These are phyloP conservation scores for Tylopilus vinaceipallidus DNA, from an alignment of 768 basidiomycete genomes.

Conservation along the genomic window DNA sequence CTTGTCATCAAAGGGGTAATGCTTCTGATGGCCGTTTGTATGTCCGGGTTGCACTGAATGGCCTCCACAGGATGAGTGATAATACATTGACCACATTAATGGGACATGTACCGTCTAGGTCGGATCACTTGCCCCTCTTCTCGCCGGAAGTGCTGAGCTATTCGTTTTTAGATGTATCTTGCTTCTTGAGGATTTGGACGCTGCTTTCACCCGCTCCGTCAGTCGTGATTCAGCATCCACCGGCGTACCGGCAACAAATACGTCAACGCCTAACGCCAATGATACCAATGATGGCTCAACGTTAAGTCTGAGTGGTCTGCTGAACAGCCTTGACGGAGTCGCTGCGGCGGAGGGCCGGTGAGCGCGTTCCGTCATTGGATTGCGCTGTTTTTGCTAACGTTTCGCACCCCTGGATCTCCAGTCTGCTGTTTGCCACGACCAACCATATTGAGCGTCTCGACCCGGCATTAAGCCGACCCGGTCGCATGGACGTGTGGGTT, in stretches of 20 bases:
- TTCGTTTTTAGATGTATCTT: slow-evolving; percentile 68
- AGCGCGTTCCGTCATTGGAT: slow-evolving; percentile 37
- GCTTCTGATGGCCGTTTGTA: slow-evolving; percentile 4
- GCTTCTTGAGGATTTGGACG: slow-evolving; percentile 91
- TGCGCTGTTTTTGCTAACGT: slow-evolving; percentile 17
- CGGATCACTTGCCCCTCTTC: slow-evolving; percentile 11
- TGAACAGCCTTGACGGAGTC: slow-evolving; percentile 85
- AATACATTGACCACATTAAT: slow-evolving; percentile 84
- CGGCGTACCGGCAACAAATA: slow-evolving; percentile 57
- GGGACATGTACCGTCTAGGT: slow-evolving; percentile 87
- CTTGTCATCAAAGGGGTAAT: slow-evolving; percentile 82
- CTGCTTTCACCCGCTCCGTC: slow-evolving; percentile 85
- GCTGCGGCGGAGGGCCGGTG: slow-evolving; percentile 85
- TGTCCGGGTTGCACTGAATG: slow-evolving; percentile 9
- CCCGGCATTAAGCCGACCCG: slow-evolving; percentile 82
- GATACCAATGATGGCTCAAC: slow-evolving; percentile 75
- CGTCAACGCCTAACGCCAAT: slow-evolving; percentile 40
- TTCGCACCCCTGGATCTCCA: slow-evolving; percentile 29
- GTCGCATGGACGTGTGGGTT: slow-evolving; percentile 91
- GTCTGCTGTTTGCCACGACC: slow-evolving; percentile 86
- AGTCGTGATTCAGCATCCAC: slow-evolving; percentile 80
- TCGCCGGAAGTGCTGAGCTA: slow-evolving; percentile 14
- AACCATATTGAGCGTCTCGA: slow-evolving; percentile 94
- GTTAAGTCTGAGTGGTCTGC: slow-evolving; percentile 77
- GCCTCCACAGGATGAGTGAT: slow-evolving; percentile 73